Base-by-base conservation (phyloP, 805 yeast species). In the Lipomyces anomalus region DNA sequence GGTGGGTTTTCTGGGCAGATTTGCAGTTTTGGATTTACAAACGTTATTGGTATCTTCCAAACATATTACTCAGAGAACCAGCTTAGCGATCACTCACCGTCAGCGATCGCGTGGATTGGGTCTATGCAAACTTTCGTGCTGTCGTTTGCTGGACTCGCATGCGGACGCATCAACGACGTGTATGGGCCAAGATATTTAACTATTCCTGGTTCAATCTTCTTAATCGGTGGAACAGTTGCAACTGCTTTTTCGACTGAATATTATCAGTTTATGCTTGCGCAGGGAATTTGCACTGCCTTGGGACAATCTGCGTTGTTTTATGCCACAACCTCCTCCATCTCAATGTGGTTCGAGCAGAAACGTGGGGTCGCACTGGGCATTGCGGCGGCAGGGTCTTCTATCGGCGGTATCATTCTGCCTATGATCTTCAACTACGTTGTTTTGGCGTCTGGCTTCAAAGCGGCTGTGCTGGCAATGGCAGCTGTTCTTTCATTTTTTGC, bases 1-100 rank as follows among this genome's bases (percentile, higher is more conserved):
- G 83, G 82, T 1, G 72, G 80, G 0, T 76, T 77, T 53, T 60
- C 76, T 23, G 85, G 85, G 2, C 65, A 78, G 47, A 60, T 76
- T 6, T 72, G 76, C 42, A 70, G 76, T 2, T 76, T 82, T 58
- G 94, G 94, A 1, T 55, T 82, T 26, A 48, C 46, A 52, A 50
- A 50, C 32, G 53, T 50, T 22, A 44, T 50, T 16, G 66, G 65
- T 4, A 59, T 56, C 1, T 63, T 56, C 42, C 63, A 62, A 46
- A 49, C 57, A 2, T 62, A 61, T 45, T 63, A 62, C 41, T 48
- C 57, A 41, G 41, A 42, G 6, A 44, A 49, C 13, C 57, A 61
- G 34, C 53, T 63, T 18, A 46, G 42, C 23, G 40, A 43, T 17
- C 24, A 50, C n/a, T 40, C 60, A 6, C 58, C 66, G 5, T 59